These are phyloP conservation scores for Cryptococcus floricola DNA, from an alignment of 1,284 basidiomycete genomes.

Conservation along the genomic window DNA sequence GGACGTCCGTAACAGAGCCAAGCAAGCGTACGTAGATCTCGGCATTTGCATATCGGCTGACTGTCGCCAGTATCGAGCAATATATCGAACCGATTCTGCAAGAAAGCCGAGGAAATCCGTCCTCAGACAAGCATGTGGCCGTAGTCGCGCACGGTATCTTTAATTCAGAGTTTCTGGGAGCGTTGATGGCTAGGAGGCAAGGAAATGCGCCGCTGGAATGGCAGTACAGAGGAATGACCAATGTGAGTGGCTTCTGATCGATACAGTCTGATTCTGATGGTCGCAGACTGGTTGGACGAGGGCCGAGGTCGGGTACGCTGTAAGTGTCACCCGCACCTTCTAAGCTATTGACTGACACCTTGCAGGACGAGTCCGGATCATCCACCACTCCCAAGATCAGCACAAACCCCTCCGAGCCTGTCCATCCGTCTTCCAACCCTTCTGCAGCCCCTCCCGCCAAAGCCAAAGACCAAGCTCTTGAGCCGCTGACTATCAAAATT, in stretches of 20 bases:
- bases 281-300: slow-evolving; percentile 51
- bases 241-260: slow-evolving; percentile 28
- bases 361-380: slow-evolving; percentile 20
- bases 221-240: slow-evolving; percentile 50
- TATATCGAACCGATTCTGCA: slow-evolving; percentile 43
- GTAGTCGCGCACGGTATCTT: slow-evolving; percentile 51
- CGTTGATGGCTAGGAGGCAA: slow-evolving; percentile 41
- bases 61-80: slow-evolving; percentile 27
- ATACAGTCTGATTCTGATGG: not conserved
- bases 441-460: slow-evolving; percentile 22
- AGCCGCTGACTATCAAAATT: slow-evolving; percentile 33
- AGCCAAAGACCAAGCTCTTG: slow-evolving; percentile 14
- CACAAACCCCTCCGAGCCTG: slow-evolving; percentile 24
- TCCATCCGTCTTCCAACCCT: slow-evolving; percentile 31
- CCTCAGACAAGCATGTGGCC: slow-evolving; percentile 32
- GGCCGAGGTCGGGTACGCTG: slow-evolving; percentile 47
- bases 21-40: slow-evolving; percentile 38
- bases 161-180: slow-evolving; percentile 48
- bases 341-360: not conserved
- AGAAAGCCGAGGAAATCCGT: slow-evolving; percentile 24
- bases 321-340: slow-evolving; percentile 10
- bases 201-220: slow-evolving; percentile 41
- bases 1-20: slow-evolving; percentile 44
- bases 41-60: not conserved
- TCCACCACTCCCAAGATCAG: slow-evolving; percentile 10